These are phyloP conservation scores for Ceratobasidium sp. DNA, from an alignment of 1,284 basidiomycete genomes.

Conservation along the genomic window DNA sequence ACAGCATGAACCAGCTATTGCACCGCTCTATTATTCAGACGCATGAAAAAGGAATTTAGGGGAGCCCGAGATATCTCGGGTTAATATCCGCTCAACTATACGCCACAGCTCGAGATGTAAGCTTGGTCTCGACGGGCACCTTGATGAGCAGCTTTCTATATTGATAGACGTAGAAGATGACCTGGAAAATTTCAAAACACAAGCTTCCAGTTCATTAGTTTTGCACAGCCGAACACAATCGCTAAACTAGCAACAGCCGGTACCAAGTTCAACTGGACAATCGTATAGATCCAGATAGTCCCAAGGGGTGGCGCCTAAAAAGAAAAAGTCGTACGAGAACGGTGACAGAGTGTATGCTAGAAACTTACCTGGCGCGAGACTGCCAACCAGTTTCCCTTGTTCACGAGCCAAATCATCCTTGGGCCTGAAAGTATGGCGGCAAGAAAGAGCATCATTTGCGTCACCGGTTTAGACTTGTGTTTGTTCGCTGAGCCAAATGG, in stretches of 20 bases:
- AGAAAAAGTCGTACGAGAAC: not conserved
- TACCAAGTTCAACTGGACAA: constrained; percentile 43
- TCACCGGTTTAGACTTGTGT: constrained; percentile 27
- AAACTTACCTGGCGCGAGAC: constrained; percentile 23
- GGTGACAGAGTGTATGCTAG: not conserved
- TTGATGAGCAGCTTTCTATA: constrained; percentile 17
- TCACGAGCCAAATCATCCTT: constrained; percentile 34
- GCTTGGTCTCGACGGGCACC: constrained; percentile 35
- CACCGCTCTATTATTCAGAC: not conserved
- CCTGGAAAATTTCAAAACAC: constrained; percentile 14
- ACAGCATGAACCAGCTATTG: not conserved
- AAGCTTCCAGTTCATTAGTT: constrained; percentile 39
- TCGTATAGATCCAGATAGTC: constrained; percentile 44
- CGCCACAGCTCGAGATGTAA: constrained; percentile 36
- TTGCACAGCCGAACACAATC: constrained; percentile 39
- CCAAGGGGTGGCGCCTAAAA: constrained; percentile 42
- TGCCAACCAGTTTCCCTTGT: constrained; percentile 25
- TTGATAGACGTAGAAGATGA: not conserved
- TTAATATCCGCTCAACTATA: constrained; percentile 36
- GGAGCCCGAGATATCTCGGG: not conserved
- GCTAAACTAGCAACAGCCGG: constrained; percentile 40
- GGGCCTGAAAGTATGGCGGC: constrained; percentile 21
- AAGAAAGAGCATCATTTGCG: constrained; percentile 24
- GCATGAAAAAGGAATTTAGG: not conserved
- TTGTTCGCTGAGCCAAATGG: constrained; percentile 10